These are phyloP conservation scores for Euphorbia corollata DNA, from an alignment of 441 rosid species.

Conservation along the genomic window DNA sequence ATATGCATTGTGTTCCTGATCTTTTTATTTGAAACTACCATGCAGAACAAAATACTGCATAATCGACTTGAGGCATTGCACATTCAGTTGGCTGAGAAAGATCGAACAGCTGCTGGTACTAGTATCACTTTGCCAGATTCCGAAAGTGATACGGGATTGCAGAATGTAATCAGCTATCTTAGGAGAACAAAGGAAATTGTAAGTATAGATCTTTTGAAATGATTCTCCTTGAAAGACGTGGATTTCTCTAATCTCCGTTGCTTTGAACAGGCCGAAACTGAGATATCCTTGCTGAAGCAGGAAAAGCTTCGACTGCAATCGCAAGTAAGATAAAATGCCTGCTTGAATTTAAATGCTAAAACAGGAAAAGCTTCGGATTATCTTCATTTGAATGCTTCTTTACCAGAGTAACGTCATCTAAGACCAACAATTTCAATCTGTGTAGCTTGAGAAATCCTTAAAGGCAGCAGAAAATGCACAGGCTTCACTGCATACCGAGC, in stretches of 20 bases:
- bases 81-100: conserved; percentile 76
- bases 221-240: not conserved
- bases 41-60: conserved; percentile 84
- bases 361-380: too few species aligned
- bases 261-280: conserved; percentile 77
- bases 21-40: conserved; percentile 12
- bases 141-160: conserved; percentile 58
- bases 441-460: conserved; percentile 81
- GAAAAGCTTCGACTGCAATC: conserved; percentile 87
- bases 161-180: conserved; percentile 76
- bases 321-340: conserved; percentile 46
- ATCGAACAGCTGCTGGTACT: conserved; percentile 48
- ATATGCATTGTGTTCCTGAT: not conserved
- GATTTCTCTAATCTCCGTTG: conserved; percentile 17
- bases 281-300: conserved; percentile 81
- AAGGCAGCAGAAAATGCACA: conserved; percentile 75
- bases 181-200: conserved; percentile 88
- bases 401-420: not conserved
- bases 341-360: too few species aligned
- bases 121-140: conserved; percentile 33
- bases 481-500: conserved; percentile 68
- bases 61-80: conserved; percentile 86
- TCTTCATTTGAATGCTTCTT: not conserved
- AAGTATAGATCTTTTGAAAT: conserved; percentile 23
- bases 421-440: not conserved